phyloP scores from a whole-genome alignment of 345 rosid genomes.

The Combretum micranthum region DNA sequence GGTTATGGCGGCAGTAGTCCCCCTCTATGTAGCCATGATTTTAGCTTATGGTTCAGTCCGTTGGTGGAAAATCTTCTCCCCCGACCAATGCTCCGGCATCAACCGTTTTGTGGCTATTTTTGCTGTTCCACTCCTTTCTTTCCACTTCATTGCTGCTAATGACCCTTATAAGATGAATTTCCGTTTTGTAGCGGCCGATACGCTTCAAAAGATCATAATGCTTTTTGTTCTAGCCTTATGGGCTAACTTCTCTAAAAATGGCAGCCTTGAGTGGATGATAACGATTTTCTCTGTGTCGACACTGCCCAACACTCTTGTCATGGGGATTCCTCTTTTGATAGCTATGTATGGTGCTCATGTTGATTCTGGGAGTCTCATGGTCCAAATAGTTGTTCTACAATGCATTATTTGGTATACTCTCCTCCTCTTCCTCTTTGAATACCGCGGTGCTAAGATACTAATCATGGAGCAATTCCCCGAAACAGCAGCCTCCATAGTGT shows the following conservation, averaged over 20 bases:
- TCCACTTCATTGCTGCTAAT: conserved; percentile 76
- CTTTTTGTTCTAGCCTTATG: conserved; percentile 42
- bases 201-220: conserved; percentile 72
- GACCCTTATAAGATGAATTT: conserved; percentile 71
- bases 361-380: conserved; percentile 79
- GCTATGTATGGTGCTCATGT: conserved; percentile 65
- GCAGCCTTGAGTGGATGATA: conserved; percentile 80
- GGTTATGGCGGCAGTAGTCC: conserved; percentile 75
- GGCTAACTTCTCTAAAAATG: conserved; percentile 47
- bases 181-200: conserved; percentile 71
- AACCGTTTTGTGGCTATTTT: conserved; percentile 81
- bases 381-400: conserved; percentile 83
- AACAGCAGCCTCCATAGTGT: conserved; percentile 38
- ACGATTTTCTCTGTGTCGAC: conserved; percentile 77
- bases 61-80: conserved; percentile 88
- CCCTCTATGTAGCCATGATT: conserved; percentile 80
- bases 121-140: conserved; percentile 78
- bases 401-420: conserved; percentile 90
- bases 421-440: conserved; percentile 33
- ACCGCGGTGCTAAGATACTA: conserved; percentile 41
- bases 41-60: conserved; percentile 80
- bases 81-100: conserved; percentile 88
- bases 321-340: conserved; percentile 83
- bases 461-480: conserved; percentile 64
- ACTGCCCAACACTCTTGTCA: conserved; percentile 73